These are phyloP conservation scores for Carex myosuroides DNA, from an alignment of 176 grass and related monocot genomes.

Conservation along the genomic window DNA sequence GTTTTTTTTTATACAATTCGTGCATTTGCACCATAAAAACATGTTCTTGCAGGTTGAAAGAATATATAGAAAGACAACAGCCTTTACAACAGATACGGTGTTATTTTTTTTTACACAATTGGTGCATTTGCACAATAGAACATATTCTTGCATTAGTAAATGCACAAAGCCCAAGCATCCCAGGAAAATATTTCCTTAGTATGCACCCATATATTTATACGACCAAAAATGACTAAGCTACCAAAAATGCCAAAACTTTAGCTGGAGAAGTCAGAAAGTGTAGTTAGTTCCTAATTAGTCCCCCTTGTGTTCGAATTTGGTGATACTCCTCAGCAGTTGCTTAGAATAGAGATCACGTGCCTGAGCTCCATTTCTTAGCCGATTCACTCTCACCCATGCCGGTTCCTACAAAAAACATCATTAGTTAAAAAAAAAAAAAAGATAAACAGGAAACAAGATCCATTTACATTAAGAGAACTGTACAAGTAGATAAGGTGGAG, in stretches of 20 bases:
- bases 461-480: background rate
- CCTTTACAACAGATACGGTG: background rate
- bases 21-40: background rate
- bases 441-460: background rate
- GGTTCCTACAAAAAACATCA: conserved; percentile 49
- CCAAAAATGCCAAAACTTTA: conserved; percentile 10
- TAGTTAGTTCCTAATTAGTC: conserved; percentile 34
- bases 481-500: background rate
- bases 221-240: conserved; percentile 46
- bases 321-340: conserved; percentile 61
- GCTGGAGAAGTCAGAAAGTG: background rate
- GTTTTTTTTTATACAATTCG: conserved; percentile 5
- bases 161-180: background rate
- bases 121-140: background rate
- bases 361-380: conserved; percentile 64
- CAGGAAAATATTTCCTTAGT: background rate
- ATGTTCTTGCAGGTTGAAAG: background rate
- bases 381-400: conserved; percentile 84
- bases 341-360: conserved; percentile 74
- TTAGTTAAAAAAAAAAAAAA: background rate
- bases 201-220: background rate
- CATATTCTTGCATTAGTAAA: background rate
- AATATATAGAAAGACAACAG: background rate
- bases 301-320: conserved; percentile 42
- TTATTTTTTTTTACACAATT: conserved; percentile 3